Conservation (phyloP, 352 stramenopile species). For the Phytophthora pinifolia region DNA sequence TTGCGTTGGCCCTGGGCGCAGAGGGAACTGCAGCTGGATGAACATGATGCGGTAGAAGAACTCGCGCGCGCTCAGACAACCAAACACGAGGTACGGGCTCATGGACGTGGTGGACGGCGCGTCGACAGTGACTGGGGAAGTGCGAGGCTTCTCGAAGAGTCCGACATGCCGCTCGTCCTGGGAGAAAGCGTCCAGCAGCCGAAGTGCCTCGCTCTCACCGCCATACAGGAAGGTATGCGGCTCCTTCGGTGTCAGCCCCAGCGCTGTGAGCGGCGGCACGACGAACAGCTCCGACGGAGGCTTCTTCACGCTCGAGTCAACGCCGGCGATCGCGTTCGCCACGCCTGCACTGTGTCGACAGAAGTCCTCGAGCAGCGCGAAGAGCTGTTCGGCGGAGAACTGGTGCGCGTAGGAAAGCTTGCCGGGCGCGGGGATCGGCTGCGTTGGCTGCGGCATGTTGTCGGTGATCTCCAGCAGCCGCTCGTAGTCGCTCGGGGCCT, state of each 20-base stretch:
- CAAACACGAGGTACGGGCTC: slow-evolving; percentile 91
- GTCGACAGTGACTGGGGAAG: slow-evolving; percentile 78
- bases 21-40: slow-evolving; percentile 89
- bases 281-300: slow-evolving; percentile 30
- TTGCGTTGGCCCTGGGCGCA: slow-evolving; percentile 73
- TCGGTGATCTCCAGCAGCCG: slow-evolving; percentile 54
- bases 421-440: slow-evolving; percentile 38
- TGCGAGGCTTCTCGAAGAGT: slow-evolving; percentile 97
- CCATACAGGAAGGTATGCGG: slow-evolving; percentile 53
- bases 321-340: slow-evolving; percentile 31
- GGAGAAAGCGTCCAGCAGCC: slow-evolving; percentile 59
- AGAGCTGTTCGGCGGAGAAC: slow-evolving; percentile 32
- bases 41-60: slow-evolving; percentile 85
- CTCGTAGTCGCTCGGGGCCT: slow-evolving; percentile 49
- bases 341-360: slow-evolving; percentile 14
- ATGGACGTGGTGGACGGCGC: slow-evolving; percentile 93
- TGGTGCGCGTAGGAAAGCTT: slow-evolving; percentile 24
- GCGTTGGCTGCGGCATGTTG: slow-evolving; percentile 50
- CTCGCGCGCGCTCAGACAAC: slow-evolving; percentile 85
- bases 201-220: slow-evolving; percentile 55
- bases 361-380: slow-evolving; percentile 32
- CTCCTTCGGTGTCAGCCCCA: slow-evolving; percentile 36
- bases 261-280: slow-evolving; percentile 39
- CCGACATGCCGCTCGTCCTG: slow-evolving; percentile 70
- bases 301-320: slow-evolving; percentile 4